These are phyloP conservation scores for Chloris gayana DNA, from an alignment of 176 grass and related monocot species.

Conservation along the genomic window DNA sequence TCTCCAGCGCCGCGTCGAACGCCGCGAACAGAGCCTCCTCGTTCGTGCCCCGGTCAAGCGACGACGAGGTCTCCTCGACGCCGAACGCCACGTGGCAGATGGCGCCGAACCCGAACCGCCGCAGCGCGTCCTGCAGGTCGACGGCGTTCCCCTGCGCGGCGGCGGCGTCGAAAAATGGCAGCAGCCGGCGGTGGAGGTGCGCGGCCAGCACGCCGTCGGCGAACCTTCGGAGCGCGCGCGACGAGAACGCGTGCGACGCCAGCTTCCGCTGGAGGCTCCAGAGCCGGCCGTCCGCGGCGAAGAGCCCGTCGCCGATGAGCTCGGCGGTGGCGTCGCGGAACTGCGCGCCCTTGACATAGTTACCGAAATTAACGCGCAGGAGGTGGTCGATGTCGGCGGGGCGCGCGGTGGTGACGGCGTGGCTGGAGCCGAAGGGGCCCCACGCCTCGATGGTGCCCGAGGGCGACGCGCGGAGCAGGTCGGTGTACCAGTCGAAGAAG, in stretches of 20 bases:
- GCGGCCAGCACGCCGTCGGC: conserved; percentile 36
- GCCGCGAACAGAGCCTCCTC: conserved; percentile 48
- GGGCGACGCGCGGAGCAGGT: conserved; percentile 48
- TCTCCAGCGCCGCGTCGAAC: conserved; percentile 60
- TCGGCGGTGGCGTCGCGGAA: conserved; percentile 35
- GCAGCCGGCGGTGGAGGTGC: conserved; percentile 26
- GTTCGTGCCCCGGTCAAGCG: not conserved
- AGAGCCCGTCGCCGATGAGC: conserved; percentile 61
- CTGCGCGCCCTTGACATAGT: conserved; percentile 47
- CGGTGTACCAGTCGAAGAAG: conserved; percentile 80
- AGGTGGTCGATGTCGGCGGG: conserved; percentile 60
- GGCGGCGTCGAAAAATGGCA: conserved; percentile 48
- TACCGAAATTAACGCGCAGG: conserved; percentile 52
- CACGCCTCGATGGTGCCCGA: conserved; percentile 58
- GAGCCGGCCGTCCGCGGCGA: conserved; percentile 50
- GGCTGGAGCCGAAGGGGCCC: conserved; percentile 31
- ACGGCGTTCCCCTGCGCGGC: conserved; percentile 21
- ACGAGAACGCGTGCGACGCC: conserved; percentile 59
- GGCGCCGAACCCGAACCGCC: conserved; percentile 63
- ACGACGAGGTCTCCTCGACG: conserved; percentile 29
- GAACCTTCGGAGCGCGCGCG: conserved; percentile 50
- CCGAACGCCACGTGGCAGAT: conserved; percentile 76
- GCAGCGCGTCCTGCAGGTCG: conserved; percentile 66
- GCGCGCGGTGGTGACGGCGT: conserved; percentile 52
- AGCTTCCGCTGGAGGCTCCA: conserved; percentile 70